Percentiles rank a stretch among this genome's conserved stretches.
Conservation (phyloP, 352 stramenopile genomes). For the Phytophthora constricta region DNA sequence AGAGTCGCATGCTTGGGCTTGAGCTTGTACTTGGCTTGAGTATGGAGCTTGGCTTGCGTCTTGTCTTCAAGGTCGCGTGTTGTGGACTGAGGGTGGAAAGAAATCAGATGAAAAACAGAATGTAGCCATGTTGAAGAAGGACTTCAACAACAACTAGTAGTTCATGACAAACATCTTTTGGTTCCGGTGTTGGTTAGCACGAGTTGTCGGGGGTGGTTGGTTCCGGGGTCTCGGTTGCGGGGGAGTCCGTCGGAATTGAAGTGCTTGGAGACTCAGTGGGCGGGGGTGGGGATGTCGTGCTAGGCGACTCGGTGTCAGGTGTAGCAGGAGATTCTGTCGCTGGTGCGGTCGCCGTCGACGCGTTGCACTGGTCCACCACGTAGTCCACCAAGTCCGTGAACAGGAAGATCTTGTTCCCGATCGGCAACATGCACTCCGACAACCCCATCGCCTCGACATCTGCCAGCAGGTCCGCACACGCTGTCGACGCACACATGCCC, state of each 20-base stretch:
- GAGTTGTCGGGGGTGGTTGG: conserved; percentile 21
- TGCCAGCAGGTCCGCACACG: conserved; percentile 23
- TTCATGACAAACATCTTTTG: background rate
- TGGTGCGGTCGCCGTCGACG: background rate
- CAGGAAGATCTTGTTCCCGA: conserved; percentile 35
- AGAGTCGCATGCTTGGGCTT: too few species aligned
- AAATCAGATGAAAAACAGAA: too few species aligned
- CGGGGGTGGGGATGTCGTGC: background rate
- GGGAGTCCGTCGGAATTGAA: conserved; percentile 2
- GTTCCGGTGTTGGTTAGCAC: conserved; percentile 6
- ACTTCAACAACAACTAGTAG: too few species aligned
- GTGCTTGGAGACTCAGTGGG: conserved; percentile 9
- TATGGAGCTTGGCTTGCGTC: too few species aligned
- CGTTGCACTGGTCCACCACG: conserved; percentile 24
- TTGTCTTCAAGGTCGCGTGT: too few species aligned
- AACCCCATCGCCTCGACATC: conserved; percentile 29
- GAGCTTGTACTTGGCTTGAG: too few species aligned
- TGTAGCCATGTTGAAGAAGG: too few species aligned
- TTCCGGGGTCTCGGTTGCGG: conserved; percentile 19
- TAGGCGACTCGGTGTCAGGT: background rate
- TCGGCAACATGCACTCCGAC: conserved; percentile 31
- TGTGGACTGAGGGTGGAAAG: too few species aligned
- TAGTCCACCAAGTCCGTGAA: conserved; percentile 32
- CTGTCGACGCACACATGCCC: conserved; percentile 27
- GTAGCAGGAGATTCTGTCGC: too few species aligned